Conservation (phyloP, 2,329 filamentous ascomycete species). For the Colletotrichum incanum region DNA sequence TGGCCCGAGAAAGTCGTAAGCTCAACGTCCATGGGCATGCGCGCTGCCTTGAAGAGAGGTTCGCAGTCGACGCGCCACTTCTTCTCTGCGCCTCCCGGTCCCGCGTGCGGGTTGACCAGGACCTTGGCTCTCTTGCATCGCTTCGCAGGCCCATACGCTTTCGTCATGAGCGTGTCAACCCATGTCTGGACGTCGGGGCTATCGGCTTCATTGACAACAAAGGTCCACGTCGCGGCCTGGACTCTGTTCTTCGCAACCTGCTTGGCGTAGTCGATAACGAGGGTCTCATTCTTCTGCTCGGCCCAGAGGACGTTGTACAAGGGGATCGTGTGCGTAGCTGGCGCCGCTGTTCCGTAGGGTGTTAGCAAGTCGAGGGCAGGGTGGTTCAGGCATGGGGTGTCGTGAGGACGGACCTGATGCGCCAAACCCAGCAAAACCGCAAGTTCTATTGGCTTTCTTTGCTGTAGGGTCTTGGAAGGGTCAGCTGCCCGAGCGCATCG, state of each 20-base stretch:
- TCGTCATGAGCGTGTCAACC: slow-evolving; percentile 75
- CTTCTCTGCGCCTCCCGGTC: slow-evolving; percentile 82
- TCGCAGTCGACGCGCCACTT: slow-evolving; percentile 83
- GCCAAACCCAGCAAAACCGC: slow-evolving; percentile 41
- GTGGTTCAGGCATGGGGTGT: background rate
- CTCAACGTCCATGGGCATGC: slow-evolving; percentile 82
- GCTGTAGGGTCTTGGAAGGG: slow-evolving; percentile 29
- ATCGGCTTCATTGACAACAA: slow-evolving; percentile 56
- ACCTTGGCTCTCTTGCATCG: slow-evolving; percentile 86
- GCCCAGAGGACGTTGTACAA: slow-evolving; percentile 91
- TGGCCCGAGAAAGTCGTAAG: slow-evolving; percentile 82
- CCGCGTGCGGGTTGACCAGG: slow-evolving; percentile 91
- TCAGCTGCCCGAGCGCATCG: slow-evolving; percentile 31
- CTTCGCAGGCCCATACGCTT: slow-evolving; percentile 79
- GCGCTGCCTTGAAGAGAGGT: slow-evolving; percentile 87
- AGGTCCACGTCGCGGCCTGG: slow-evolving; percentile 73
- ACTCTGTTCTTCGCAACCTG: slow-evolving; percentile 72
- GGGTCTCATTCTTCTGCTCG: slow-evolving; percentile 70
- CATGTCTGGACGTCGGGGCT: slow-evolving; percentile 71
- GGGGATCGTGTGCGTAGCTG: slow-evolving; percentile 67
- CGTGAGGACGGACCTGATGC: slow-evolving; percentile 28
- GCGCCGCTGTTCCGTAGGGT: slow-evolving; percentile 7
- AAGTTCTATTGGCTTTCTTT: slow-evolving; percentile 44
- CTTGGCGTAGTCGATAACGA: slow-evolving; percentile 82
- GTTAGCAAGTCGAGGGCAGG: slow-evolving; percentile 13